Percentiles rank a stretch among this genome's conserved stretches.
These are phyloP conservation scores for Malassezia brasiliensis DNA, from an alignment of 1,284 basidiomycete species.

Conservation along the genomic window DNA sequence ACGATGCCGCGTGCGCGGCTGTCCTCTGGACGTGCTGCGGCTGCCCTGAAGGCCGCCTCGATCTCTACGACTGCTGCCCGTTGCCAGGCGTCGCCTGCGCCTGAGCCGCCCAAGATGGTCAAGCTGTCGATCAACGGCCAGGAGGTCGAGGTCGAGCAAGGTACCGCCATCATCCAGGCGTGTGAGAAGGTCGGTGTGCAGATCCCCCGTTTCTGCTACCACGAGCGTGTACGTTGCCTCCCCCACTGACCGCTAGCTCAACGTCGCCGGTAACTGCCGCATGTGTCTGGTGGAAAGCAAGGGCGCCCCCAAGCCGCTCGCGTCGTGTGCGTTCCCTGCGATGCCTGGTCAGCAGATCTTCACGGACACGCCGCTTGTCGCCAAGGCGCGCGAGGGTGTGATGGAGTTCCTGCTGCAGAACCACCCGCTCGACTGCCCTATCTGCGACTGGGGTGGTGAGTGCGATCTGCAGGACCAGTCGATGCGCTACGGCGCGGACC, in stretches of 20 bases:
- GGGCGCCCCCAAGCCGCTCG: slow-evolving; percentile 77
- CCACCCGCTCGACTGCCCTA: slow-evolving; percentile 94
- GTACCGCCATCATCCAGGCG: slow-evolving; percentile 74
- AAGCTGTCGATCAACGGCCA: slow-evolving; percentile 47
- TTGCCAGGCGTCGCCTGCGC: slow-evolving; percentile 33
- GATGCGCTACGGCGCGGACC: slow-evolving; percentile 96
- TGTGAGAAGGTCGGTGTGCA: slow-evolving; percentile 54
- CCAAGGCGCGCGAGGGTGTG: slow-evolving; percentile 81
- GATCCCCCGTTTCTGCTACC: slow-evolving; percentile 70
- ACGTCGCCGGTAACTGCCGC: slow-evolving; percentile 46
- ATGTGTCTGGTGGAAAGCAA: slow-evolving; percentile 90
- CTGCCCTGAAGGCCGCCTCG: slow-evolving; percentile 15
- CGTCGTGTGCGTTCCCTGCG: slow-evolving; percentile 79
- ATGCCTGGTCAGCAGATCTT: slow-evolving; percentile 94
- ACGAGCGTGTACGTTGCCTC: slow-evolving; percentile 61
- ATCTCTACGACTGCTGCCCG: slow-evolving; percentile 29
- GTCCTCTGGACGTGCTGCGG: not conserved
- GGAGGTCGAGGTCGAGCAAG: slow-evolving; percentile 46
- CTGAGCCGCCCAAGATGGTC: slow-evolving; percentile 44
- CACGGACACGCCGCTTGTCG: slow-evolving; percentile 87
- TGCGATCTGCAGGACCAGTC: slow-evolving; percentile 99
- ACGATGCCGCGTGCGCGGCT: slow-evolving; percentile 10
- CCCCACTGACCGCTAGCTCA: slow-evolving; percentile 14
- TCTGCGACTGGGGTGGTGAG: slow-evolving; percentile 74
- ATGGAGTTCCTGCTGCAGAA: slow-evolving; percentile 98